Percentiles rank a stretch among this genome's conserved stretches.
These are phyloP conservation scores for Rubus idaeus DNA, from an alignment of 306 rosid genomes.

Conservation along the genomic window DNA sequence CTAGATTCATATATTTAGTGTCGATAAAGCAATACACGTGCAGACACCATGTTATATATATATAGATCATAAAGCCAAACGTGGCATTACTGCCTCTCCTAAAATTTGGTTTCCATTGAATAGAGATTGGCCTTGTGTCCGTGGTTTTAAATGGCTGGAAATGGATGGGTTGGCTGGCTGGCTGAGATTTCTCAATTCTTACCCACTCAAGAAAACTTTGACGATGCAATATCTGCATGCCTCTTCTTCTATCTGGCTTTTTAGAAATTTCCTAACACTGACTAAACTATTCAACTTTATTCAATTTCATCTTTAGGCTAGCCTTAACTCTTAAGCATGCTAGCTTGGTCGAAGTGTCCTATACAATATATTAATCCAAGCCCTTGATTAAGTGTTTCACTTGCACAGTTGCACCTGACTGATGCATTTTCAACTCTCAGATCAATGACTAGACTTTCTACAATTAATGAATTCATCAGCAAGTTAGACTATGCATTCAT, in stretches of 20 bases:
- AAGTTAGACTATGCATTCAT: not conserved
- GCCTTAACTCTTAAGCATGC: not conserved
- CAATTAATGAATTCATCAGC: not conserved
- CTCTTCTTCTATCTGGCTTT: slow-evolving; percentile 7
- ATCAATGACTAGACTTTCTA: slow-evolving; percentile 5
- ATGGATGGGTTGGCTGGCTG: slow-evolving; percentile 21
- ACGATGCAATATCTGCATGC: slow-evolving; percentile 1
- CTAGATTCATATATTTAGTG: not conserved
- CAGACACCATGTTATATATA: not conserved
- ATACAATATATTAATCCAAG: not conserved
- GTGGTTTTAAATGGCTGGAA: slow-evolving; percentile 16
- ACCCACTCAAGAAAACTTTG: slow-evolving; percentile 34
- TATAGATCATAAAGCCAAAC: not conserved
- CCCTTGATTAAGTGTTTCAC: not conserved
- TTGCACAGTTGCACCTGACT: not conserved
- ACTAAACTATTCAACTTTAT: not conserved
- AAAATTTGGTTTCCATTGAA: not conserved
- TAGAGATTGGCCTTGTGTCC: not conserved
- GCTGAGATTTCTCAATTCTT: slow-evolving; percentile 26
- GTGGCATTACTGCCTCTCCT: slow-evolving; percentile 35
- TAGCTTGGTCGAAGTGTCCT: not conserved
- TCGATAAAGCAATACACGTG: slow-evolving; percentile 32
- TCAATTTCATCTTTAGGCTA: not conserved
- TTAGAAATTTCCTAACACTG: slow-evolving; percentile 21
- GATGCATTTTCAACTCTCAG: not conserved